These are phyloP conservation scores for Metschnikowia amazonensis DNA, from an alignment of 805 yeast genomes.

Conservation along the genomic window DNA sequence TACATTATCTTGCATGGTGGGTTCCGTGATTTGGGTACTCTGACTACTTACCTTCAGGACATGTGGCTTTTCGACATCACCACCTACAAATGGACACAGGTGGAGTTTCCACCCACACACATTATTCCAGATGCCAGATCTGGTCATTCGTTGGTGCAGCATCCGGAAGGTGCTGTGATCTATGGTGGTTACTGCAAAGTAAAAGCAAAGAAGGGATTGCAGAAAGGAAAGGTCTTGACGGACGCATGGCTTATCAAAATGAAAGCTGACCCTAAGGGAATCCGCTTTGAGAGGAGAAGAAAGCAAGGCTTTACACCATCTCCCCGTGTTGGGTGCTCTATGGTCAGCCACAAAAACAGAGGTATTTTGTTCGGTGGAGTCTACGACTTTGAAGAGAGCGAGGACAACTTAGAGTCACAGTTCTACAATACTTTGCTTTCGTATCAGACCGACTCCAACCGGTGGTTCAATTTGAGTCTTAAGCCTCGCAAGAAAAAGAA, in stretches of 20 bases:
- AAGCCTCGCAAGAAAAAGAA: conserved; percentile 58
- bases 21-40: conserved; percentile 81
- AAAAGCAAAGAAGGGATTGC: conserved; percentile 82
- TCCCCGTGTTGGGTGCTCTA: conserved; percentile 90
- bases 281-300: conserved; percentile 85
- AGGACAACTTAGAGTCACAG: conserved; percentile 79
- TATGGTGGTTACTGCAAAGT: conserved; percentile 96
- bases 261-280: conserved; percentile 73
- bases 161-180: conserved; percentile 74
- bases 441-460: conserved; percentile 78
- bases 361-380: conserved; percentile 96
- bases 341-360: conserved; percentile 85
- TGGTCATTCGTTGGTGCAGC: conserved; percentile 84
- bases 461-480: conserved; percentile 77
- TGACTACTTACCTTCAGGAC: conserved; percentile 80
- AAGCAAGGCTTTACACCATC: conserved; percentile 89
- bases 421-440: conserved; percentile 79
- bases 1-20: conserved; percentile 86
- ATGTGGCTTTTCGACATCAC: conserved; percentile 91
- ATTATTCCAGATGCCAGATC: conserved; percentile 86
- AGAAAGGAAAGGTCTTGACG: conserved; percentile 82
- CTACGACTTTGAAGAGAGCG: conserved; percentile 91
- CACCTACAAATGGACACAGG: conserved; percentile 85
- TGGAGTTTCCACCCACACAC: conserved; percentile 79
- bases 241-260: conserved; percentile 87